Base-by-base conservation (phyloP, 306 rosid genomes). In the Ormosia emarginata region DNA sequence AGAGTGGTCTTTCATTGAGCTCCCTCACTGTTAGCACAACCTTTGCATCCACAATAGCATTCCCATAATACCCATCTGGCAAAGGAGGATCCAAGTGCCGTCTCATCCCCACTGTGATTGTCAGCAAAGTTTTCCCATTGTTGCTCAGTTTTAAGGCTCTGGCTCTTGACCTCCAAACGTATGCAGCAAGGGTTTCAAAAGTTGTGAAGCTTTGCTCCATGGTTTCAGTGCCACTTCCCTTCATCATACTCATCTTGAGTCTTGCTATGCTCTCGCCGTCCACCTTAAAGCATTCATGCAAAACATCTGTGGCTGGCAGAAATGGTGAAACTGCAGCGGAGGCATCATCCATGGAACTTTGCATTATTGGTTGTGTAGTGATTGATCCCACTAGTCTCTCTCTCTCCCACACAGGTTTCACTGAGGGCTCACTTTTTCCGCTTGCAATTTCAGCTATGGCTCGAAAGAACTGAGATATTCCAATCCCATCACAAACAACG, bases 361-460 rank as follows among this genome's bases (percentile, higher is more conserved):
- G 66, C n/a, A 77, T 24, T 24, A 24, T 8, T 33, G 86, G 82
- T 7, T 67, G 76, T 15, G 43, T 30, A 3, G 40, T 50, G 8
- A 77, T 58, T 53, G 67, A 41, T 30, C 87, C 87, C 18, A 74
- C 13, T 2, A 87, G 75, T 36, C 71, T 82, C 46, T 87, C 85
- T 52, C 90, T 87, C 39, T 85, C 88, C 90, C 90, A 87, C 18
- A 85, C 87, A 3, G 90, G 90, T 50, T 79, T 85, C 72, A 87
- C 83, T 0, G 87, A 69, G 3, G 86, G 85, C 67, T 87, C 90
- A 6, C 8, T 63, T 68, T 69, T 61, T 6, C 88, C 85, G 0
- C 49, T 70, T 37, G 88, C 81, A 40, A 87, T 47, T 76, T 85
- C 90, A 18, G 59, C 8, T 32, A 87, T 4, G 12, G 90, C 74